Base-by-base conservation (phyloP, 371 early-diverging fungal genomes). In the Basidiobolus meristosporus region DNA sequence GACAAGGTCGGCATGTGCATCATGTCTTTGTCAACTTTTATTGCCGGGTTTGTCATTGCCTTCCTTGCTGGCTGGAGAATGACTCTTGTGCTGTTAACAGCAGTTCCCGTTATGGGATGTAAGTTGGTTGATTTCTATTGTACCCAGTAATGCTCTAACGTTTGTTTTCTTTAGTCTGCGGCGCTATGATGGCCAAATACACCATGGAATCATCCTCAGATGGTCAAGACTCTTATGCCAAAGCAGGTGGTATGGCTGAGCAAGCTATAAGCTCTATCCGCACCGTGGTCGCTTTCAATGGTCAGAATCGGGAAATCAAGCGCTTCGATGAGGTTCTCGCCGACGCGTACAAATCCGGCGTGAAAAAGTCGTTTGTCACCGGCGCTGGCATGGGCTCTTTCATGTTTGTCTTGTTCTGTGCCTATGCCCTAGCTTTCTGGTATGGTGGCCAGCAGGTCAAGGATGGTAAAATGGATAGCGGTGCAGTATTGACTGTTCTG, bases 31-130 rank as follows among this genome's bases (percentile, higher is more conserved):
- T 53, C 74, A 29, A 70, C 79, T 19, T 95, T 93, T 42, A 39
- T 89, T 14, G 51, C 83, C 18, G 90, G 90, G 22, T 78, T 91
- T 39, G 54, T 84, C 16, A 69, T 93, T 36, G 92, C 89, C 19
- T 91, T 95, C 43, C 43, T 57, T 35, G 72, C 75, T 41, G 81
- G 85, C 6, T 90, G 90, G 89, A 67, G 69, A 46, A 63, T 95
- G 44, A 78, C 90, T 17, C 53, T 88, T 20, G 85, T 91, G 2
- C 66, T 95, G 7, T 23, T 33, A 17, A 23, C 29, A 21, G 3
- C 46, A 2, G 29, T 52, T 23, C 48, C 47, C 9, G 19, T 46
- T 20, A 39, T 50, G 22, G 58, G n/a, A n/a, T n/a, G n/a, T n/a
- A n/a, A n/a, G n/a, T n/a, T n/a, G n/a, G n/a, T n/a, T n/a, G n/a